phyloP scores from a whole-genome alignment of 495 filamentous ascomycete genomes.

The Cairneyella variabilis region DNA sequence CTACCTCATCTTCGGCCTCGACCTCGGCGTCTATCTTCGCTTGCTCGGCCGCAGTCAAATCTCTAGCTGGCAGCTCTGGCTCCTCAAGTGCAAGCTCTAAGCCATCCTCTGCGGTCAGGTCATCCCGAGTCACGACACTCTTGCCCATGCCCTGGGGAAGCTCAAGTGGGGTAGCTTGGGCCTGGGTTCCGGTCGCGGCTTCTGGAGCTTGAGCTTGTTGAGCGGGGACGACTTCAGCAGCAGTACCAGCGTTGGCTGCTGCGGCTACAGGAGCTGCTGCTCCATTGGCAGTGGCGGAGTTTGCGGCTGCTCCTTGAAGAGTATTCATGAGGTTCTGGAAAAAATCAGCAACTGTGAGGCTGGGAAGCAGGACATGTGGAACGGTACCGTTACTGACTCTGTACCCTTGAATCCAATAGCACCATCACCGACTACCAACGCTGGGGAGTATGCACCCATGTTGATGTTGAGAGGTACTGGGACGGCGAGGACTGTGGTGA shows the following conservation, averaged over 20 bases:
- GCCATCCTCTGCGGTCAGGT: background rate
- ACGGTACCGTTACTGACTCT: conserved; percentile 32
- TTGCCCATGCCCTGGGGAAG: conserved; percentile 11
- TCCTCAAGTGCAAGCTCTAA: background rate
- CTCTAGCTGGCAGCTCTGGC: background rate
- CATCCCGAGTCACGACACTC: conserved; percentile 1
- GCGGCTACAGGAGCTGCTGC: background rate
- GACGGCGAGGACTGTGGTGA: conserved; percentile 26
- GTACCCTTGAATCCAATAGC: conserved; percentile 45
- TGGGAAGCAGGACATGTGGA: no score
- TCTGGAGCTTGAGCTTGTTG: background rate
- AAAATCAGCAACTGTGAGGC: no score
- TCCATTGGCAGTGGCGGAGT: background rate
- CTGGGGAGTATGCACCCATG: conserved; percentile 55
- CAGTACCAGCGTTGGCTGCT: background rate
- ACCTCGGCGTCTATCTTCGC: background rate
- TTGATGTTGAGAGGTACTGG: conserved; percentile 57
- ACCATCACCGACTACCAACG: conserved; percentile 56
- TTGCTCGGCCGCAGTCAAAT: background rate
- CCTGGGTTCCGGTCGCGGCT: background rate
- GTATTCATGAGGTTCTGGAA: conserved; percentile 20
- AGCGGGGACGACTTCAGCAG: background rate
- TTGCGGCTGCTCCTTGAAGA: conserved; percentile 9
- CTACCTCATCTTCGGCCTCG: background rate
- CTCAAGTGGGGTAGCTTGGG: background rate